Evolutionary conservation across 2,329 filamentous ascomycete species (phyloP), one percentile per base, ranked within the genome.

Genomic region (Leptosphaerulina australis): DNA sequence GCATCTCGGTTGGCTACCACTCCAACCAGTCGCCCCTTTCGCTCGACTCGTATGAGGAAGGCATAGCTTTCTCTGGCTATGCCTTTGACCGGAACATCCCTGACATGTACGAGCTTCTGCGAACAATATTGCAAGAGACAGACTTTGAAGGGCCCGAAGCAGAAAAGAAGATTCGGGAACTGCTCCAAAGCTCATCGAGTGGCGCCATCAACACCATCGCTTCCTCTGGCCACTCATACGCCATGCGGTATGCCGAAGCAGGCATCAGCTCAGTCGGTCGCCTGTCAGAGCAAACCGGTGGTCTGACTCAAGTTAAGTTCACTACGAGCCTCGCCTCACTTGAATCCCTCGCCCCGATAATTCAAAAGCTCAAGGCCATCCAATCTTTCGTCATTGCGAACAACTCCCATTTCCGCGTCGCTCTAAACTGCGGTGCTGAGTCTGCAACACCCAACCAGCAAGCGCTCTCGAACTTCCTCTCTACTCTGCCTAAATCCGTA

Each of bases 131-230:
- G 11, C 77, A 88, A 21, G 92, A 96, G 62, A 97, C 94, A 1
- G 84, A 97, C 70, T 99, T 99, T 66, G 88, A 92, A 59, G 88
- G 88, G 54, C 82, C 88, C 0, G 87, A 91, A 62, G 91, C 92
- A 1, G 85, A 91, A 18, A 82, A 85, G 40, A 89, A 93, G 68
- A 90, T 97, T 43, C 83, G 88, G 43, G 90, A 97, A 72, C 81
- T 99, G 18, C 79, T 99, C 10, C 90, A 96, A 66, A 88, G 88
- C 12, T 88, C 89, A 11, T 88, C 92, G 0, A 94, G 94, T 64
- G 93, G 93, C 25, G 90, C 94, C 0, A 84, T 97, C 43, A 96
- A 97, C 67, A 87, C 89, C 34, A 91, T 99, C 64, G 93, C 94
- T 3, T 91, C 91, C 25, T 89, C 90, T 12, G 94, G 94, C 0